A percentile compares a stretch with the other conserved stretches of the same genome.
Conservation (phyloP, 306 rosid species). For the Acacia melanoxylon region DNA sequence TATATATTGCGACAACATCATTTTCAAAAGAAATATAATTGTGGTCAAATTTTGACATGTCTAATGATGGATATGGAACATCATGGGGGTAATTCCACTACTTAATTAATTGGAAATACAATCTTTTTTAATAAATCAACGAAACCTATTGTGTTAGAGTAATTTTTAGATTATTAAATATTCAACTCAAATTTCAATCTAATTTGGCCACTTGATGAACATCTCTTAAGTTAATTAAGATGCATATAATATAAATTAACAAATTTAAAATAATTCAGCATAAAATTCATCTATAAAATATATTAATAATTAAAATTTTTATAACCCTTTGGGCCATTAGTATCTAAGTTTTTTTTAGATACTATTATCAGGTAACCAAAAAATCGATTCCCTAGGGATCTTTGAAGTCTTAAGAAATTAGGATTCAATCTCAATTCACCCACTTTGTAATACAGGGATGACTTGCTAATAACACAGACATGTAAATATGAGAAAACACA, state of each 20-base stretch:
- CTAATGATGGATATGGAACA: conserved; percentile 31
- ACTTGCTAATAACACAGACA: background rate
- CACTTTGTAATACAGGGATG: too few species aligned
- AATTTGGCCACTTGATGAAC: background rate
- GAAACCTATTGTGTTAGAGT: background rate
- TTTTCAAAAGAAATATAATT: conserved; percentile 33
- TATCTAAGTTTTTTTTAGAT: too few species aligned
- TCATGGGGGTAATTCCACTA: background rate
- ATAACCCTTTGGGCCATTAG: background rate
- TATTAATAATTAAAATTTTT: too few species aligned
- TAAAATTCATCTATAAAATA: too few species aligned
- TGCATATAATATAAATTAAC: background rate
- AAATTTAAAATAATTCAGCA: background rate
- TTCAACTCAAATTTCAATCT: background rate
- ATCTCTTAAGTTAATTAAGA: background rate
- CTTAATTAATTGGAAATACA: background rate
- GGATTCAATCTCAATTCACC: too few species aligned
- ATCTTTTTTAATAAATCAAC: background rate
- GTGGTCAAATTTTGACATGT: conserved; percentile 37
- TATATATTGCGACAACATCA: conserved; percentile 24
- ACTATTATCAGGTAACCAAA: too few species aligned
- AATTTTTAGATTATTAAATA: background rate
- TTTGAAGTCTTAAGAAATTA: too few species aligned
- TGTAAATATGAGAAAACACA: conserved; percentile 13
- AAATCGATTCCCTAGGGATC: too few species aligned